Percentiles rank a stretch among this genome's conserved stretches.
These are phyloP conservation scores for Macrotyloma uniflorum DNA, from an alignment of 306 rosid genomes.

Conservation along the genomic window DNA sequence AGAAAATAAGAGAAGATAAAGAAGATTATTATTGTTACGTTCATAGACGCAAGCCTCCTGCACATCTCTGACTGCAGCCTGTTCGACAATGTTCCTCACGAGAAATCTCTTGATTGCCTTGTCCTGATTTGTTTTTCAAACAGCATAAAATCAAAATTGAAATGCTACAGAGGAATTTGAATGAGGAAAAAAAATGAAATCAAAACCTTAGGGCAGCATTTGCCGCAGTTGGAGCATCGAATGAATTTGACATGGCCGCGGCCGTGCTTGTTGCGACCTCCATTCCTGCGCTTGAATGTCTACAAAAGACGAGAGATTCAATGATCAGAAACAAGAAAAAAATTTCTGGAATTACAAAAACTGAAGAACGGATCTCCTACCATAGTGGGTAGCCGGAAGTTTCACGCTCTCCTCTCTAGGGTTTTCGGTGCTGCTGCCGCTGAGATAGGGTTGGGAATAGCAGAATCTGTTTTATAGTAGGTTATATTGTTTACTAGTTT, in stretches of 20 bases:
- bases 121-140: conserved; percentile 50
- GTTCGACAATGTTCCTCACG: conserved; percentile 97
- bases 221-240: conserved; percentile 92
- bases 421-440: too few relatives aligned
- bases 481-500: too few relatives aligned
- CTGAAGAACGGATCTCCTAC: neutral
- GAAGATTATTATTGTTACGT: conserved; percentile 50
- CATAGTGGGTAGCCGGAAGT: neutral
- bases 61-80: conserved; percentile 96
- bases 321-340: neutral
- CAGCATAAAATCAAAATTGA: neutral
- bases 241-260: conserved; percentile 94
- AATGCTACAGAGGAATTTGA: neutral
- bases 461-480: too few relatives aligned
- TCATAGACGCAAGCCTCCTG: conserved; percentile 97
- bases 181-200: too few relatives aligned
- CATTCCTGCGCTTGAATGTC: conserved; percentile 97
- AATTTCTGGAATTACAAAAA: too few relatives aligned
- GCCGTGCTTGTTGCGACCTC: conserved; percentile 95
- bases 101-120: conserved; percentile 76
- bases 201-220: conserved; percentile 90
- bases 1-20: too few relatives aligned
- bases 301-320: conserved; percentile 21
- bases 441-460: too few relatives aligned
- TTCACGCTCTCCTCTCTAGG: too few relatives aligned